Base-by-base conservation (phyloP, 2,329 filamentous ascomycete species). In the Coniochaeta prunicola region DNA sequence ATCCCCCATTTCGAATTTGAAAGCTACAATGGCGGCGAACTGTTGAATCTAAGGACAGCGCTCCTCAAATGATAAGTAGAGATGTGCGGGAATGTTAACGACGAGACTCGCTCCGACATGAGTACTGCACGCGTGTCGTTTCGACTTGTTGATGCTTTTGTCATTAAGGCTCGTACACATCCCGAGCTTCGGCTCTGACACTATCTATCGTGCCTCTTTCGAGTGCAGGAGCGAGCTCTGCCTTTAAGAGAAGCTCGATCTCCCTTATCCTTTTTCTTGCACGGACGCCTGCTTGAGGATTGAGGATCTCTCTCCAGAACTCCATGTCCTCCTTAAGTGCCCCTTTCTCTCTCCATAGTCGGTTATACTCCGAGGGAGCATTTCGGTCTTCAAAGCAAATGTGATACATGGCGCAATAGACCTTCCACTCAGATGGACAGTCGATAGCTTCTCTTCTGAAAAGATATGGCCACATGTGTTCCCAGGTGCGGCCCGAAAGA, bases 371-470 rank as follows among this genome's bases (percentile, higher is more conserved):
- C 26, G 58, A 55, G 31, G 61, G 61, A 24, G 24, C 57, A 54
- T 50, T 62, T 31, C 57, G 57, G 4, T 61, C 55, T 36, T 66
- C 65, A 60, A 71, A 70, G 63, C 71, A 72, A 58, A 73, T 64
- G 53, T 66, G 66, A 59, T 71, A 71, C 65, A 72, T 69, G 36
- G 59, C 63, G 59, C 71, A 73, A 58, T 70, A 70, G 10, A 67
- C 60, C 55, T 67, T 64, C 64, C 64, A 69, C 63, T 71, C 68
- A 53, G 72, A 70, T 0, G 80, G 79, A 63, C 81, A 83, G 57
- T 76, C 73, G 10, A 77, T 68, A 5, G 75, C 72, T 17, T 66
- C 59, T 26, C 64, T 62, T 45, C 61, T 63, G 59, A 73, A 71
- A 21, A 72, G 66, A 61, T 62, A 72, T 17, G 63, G 66, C 63